Percentiles rank a stretch among this genome's conserved stretches.
These are phyloP conservation scores for Candolleomyces aberdarensis DNA, from an alignment of 768 basidiomycete species.

Conservation along the genomic window DNA sequence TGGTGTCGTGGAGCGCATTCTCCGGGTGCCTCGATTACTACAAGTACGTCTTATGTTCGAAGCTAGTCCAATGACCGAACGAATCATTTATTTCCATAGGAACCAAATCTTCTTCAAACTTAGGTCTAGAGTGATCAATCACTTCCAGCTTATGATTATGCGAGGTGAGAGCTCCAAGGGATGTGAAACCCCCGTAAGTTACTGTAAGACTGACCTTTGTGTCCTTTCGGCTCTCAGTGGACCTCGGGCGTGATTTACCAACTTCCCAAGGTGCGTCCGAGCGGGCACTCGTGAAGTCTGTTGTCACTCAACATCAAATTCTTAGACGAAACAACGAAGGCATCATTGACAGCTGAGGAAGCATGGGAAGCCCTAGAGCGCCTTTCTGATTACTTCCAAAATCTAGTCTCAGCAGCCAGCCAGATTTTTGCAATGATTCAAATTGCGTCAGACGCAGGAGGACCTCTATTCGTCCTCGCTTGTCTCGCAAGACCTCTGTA, in stretches of 20 bases:
- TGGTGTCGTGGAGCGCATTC: neutral
- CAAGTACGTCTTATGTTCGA: neutral
- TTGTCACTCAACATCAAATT: neutral
- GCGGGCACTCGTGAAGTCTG: neutral
- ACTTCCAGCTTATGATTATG: neutral
- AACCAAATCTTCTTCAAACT: neutral
- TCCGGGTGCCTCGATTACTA: neutral
- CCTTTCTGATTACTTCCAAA: neutral
- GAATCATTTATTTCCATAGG: neutral
- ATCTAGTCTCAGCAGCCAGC: neutral
- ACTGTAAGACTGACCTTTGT: neutral
- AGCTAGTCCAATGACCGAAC: neutral
- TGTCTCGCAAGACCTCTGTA: conserved; percentile 3
- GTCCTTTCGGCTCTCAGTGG: neutral
- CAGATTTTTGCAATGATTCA: conserved; percentile 6
- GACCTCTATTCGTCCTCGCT: conserved; percentile 1
- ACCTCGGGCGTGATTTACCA: neutral
- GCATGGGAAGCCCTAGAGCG: neutral
- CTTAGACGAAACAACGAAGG: neutral
- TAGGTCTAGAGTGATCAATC: neutral
- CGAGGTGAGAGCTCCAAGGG: neutral
- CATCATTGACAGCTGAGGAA: neutral
- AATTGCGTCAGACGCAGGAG: conserved; percentile 2
- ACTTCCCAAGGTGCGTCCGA: neutral
- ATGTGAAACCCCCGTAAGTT: neutral